phyloP scores from a whole-genome alignment of 2,329 filamentous ascomycete genomes.

The Periconia digitata region DNA sequence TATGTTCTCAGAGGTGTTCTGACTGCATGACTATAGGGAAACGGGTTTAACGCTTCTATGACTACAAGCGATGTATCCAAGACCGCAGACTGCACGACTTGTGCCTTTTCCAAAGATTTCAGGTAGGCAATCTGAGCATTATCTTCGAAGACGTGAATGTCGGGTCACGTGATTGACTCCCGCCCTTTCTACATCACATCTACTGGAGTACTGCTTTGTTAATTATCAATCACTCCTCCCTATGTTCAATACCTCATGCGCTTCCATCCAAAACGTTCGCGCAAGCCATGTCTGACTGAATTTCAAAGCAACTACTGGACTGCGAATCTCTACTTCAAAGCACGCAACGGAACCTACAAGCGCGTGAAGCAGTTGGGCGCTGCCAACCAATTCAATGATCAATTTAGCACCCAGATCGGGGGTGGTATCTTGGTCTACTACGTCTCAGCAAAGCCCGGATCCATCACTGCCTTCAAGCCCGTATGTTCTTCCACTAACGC shows the following conservation, averaged over 20 bases:
- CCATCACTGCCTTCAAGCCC: constrained; percentile 21
- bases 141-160: too few relatives aligned
- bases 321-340: constrained; percentile 37
- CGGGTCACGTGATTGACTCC: too few relatives aligned
- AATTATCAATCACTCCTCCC: too few relatives aligned
- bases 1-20: too few relatives aligned
- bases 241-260: too few relatives aligned
- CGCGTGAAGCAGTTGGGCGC: constrained; percentile 23
- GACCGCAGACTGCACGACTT: constrained; percentile 45
- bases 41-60: constrained; percentile 52
- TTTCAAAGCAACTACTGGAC: constrained; percentile 41
- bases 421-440: constrained; percentile 29
- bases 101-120: constrained; percentile 43
- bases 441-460: constrained; percentile 22
- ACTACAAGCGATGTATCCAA: constrained; percentile 30
- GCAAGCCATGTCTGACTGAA: constrained; percentile 14
- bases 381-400: constrained; percentile 23
- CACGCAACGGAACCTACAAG: constrained; percentile 35
- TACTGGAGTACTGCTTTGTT: too few relatives aligned
- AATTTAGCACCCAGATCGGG: constrained; percentile 26
- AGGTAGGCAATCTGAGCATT: too few relatives aligned
- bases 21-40: constrained; percentile 20
- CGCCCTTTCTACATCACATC: too few relatives aligned
- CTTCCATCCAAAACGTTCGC: too few relatives aligned
- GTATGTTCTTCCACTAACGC: constrained; percentile 1